These are phyloP conservation scores for Apiotrichum brassicae DNA, from an alignment of 1,284 basidiomycete species.

Conservation along the genomic window DNA sequence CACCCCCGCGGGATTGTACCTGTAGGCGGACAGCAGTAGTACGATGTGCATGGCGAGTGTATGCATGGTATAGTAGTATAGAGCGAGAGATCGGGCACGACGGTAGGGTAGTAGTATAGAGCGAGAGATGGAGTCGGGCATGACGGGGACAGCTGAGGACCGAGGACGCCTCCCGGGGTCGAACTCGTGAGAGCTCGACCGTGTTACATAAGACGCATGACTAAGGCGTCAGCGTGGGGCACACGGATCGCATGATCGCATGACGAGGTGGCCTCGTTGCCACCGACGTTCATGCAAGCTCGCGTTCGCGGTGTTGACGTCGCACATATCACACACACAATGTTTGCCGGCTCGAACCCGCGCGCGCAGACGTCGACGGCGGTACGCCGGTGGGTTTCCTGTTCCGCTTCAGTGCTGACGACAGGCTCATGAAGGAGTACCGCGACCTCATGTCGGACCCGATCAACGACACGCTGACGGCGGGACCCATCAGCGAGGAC, in stretches of 20 bases:
- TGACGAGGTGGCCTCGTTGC: too few relatives aligned
- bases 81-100: too few relatives aligned
- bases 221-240: too few relatives aligned
- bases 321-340: constrained; percentile 8
- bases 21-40: constrained; percentile 21
- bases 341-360: constrained; percentile 35
- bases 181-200: too few relatives aligned
- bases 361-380: constrained; percentile 44
- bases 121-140: too few relatives aligned
- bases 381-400: constrained; percentile 31
- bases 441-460: constrained; percentile 66
- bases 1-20: constrained; percentile 51
- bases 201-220: too few relatives aligned
- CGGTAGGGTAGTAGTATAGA: too few relatives aligned
- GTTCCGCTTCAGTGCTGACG: neutral
- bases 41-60: neutral
- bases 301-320: too few relatives aligned
- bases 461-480: constrained; percentile 73
- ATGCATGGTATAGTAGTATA: constrained; percentile 3
- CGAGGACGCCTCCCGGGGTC: too few relatives aligned
- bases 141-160: too few relatives aligned
- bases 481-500: constrained; percentile 79
- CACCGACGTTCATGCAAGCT: too few relatives aligned
- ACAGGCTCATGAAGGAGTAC: constrained; percentile 87
- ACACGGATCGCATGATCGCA: too few relatives aligned